These are phyloP conservation scores for Scutellaria barbata DNA, from an alignment of 257 asterid genomes.

Conservation along the genomic window DNA sequence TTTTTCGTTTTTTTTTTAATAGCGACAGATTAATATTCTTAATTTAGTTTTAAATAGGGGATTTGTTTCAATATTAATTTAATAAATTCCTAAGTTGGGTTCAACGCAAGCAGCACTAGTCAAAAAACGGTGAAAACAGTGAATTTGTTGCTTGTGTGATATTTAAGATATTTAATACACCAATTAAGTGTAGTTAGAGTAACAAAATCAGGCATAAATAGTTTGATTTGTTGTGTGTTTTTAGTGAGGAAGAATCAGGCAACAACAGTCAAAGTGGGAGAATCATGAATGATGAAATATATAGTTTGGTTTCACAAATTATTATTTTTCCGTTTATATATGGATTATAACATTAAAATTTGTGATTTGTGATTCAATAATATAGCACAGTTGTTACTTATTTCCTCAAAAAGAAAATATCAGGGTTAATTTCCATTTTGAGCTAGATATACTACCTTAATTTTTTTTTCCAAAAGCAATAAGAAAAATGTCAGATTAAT, in stretches of 20 bases:
- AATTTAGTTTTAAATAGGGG: slow-evolving; percentile 21
- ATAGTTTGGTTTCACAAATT: background rate
- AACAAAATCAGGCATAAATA: slow-evolving; percentile 30
- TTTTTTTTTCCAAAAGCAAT: background rate
- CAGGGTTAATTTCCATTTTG: slow-evolving; percentile 19
- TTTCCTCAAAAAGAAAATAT: too few species aligned
- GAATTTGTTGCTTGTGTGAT: background rate
- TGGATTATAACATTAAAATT: background rate
- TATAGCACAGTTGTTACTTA: too few species aligned
- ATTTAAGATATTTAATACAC: background rate
- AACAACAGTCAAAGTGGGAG: background rate
- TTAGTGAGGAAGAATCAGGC: slow-evolving; percentile 20
- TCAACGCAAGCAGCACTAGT: slow-evolving; percentile 24
- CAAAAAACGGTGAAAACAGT: slow-evolving; percentile 2
- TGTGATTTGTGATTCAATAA: background rate
- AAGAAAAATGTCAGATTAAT: background rate
- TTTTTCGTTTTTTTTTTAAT: background rate
- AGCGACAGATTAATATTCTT: slow-evolving; percentile 38
- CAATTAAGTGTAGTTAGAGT: slow-evolving; percentile 28
- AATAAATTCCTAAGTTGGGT: slow-evolving; percentile 12
- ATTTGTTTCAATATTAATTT: background rate
- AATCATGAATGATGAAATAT: background rate
- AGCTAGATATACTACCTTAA: background rate
- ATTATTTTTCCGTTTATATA: too few species aligned
- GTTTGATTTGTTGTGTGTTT: slow-evolving; percentile 43